phyloP scores from a whole-genome alignment of 805 yeast genomes.

The Debaryomyces hansenii region DNA sequence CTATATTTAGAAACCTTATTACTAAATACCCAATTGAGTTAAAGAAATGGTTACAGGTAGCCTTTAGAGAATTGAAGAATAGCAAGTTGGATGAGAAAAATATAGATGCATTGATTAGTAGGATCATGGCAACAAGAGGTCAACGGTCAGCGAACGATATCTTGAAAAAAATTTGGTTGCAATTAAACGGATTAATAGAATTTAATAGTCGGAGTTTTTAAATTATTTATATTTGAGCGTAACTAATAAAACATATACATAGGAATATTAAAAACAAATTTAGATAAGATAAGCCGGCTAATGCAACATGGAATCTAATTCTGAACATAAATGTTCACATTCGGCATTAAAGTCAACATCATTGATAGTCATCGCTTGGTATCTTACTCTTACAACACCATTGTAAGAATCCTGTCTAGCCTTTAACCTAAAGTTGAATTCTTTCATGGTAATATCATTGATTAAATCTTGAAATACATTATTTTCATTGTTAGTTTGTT shows the following conservation, averaged over 20 bases:
- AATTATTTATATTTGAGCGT: conserved; percentile 4
- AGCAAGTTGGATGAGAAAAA: conserved; percentile 31
- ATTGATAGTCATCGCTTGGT: conserved; percentile 57
- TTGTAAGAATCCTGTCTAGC: conserved; percentile 85
- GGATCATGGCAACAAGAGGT: conserved; percentile 64
- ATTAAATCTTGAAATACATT: conserved; percentile 45
- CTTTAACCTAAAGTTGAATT: conserved; percentile 71
- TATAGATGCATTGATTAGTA: conserved; percentile 44
- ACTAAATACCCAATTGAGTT: conserved; percentile 49
- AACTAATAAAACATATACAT: conserved; percentile 1
- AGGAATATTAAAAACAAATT: conserved; percentile 1
- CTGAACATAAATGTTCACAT: conserved; percentile 54
- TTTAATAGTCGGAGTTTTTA: conserved; percentile 17
- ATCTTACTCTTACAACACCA: conserved; percentile 74
- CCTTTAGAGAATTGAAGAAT: conserved; percentile 8
- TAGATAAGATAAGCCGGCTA: conserved; percentile 10
- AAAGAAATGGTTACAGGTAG: conserved; percentile 43
- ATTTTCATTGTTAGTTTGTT: conserved; percentile 39
- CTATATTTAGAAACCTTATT: conserved; percentile 46
- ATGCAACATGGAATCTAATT: conserved; percentile 33
- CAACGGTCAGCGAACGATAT: conserved; percentile 59
- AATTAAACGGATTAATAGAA: conserved; percentile 54
- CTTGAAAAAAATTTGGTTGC: conserved; percentile 65
- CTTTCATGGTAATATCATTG: conserved; percentile 57
- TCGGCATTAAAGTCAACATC: conserved; percentile 59